Evolutionary conservation across 1,284 basidiomycete species (phyloP), one percentile per base, ranked within the genome.

Genomic region (Trichosporon sp.): DNA sequence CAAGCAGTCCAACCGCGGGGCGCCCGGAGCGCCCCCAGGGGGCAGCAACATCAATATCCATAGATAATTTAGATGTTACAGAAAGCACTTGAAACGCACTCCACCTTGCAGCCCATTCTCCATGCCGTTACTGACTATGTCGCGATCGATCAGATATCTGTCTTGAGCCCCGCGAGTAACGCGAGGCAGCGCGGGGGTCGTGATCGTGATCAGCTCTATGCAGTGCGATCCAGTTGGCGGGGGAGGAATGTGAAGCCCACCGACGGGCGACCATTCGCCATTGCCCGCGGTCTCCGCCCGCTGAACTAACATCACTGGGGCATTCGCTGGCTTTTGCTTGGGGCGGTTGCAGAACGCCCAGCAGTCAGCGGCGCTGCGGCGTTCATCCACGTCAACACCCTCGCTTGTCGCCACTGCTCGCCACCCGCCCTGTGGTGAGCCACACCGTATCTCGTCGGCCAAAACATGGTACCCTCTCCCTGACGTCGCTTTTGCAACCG

Each of bases 1-100:
- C 51, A 54, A 54, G 51, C 21, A 54, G 51, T 54, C 21, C 51
- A 54, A 54, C 19, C 51, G 19, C n/a, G n/a, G 51, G 51, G 51
- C 51, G 51, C 51, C 51, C 16, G 51, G 51, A 3, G 51, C 51
- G 51, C 51, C 51, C n/a, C 8, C 21, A 54, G 51, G 51, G 51
- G 51, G 51, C 51, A 54, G 51, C 51, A 54, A 54, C 51, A 54
- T 54, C 51, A 48, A 54, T 54, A 54, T 54, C 26, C 51, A 54
- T 54, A 54, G 51, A 54, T 54, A 26, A 54, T 54, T 14, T 54
- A 54, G 51, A 54, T 54, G 51, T 54, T 54, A 54, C 51, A 54
- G 51, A 54, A 54, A 54, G 51, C 51, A 54, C 43, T 54, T 54
- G 21, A 26, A 54, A 54, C 21, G n/a, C 21, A 19, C n/a, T 26